These are phyloP conservation scores for Phytopythium helicoides DNA, from an alignment of 352 stramenopile species.

Conservation along the genomic window DNA sequence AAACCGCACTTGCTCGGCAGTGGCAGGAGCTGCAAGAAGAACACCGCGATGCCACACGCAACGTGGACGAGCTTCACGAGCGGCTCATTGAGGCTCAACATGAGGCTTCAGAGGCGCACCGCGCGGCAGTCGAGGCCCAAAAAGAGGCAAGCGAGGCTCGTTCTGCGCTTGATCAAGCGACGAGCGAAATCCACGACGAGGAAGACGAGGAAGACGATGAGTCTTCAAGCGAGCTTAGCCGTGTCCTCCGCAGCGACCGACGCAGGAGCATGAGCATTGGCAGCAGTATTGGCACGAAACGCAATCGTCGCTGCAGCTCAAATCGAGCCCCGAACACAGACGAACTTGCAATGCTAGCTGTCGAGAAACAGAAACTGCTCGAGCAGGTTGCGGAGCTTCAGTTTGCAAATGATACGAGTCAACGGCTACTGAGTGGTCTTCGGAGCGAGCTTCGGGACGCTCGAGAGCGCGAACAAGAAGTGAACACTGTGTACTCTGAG, in stretches of 20 bases:
- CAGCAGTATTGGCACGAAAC: background rate
- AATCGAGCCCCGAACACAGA: background rate
- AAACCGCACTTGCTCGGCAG: constrained; percentile 34
- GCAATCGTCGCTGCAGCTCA: background rate
- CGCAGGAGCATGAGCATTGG: constrained; percentile 3
- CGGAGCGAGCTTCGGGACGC: constrained; percentile 24
- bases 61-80: constrained; percentile 57
- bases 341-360: constrained; percentile 22
- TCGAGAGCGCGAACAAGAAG: constrained; percentile 16
- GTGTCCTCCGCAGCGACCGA: constrained; percentile 4
- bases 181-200: background rate
- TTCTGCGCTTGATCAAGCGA: background rate
- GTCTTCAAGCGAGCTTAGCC: constrained; percentile 3
- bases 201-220: background rate
- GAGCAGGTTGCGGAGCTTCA: constrained; percentile 34
- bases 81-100: constrained; percentile 46
- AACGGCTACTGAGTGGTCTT: constrained; percentile 24
- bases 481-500: constrained; percentile 13
- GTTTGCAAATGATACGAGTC: constrained; percentile 22
- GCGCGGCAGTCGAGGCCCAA: constrained; percentile 8
- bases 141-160: constrained; percentile 8
- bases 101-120: constrained; percentile 8
- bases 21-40: constrained; percentile 52
- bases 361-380: constrained; percentile 39
- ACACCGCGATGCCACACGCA: constrained; percentile 38